phyloP scores from a whole-genome alignment of 2,329 filamentous ascomycete genomes.

The Aureobasidium sp. region DNA sequence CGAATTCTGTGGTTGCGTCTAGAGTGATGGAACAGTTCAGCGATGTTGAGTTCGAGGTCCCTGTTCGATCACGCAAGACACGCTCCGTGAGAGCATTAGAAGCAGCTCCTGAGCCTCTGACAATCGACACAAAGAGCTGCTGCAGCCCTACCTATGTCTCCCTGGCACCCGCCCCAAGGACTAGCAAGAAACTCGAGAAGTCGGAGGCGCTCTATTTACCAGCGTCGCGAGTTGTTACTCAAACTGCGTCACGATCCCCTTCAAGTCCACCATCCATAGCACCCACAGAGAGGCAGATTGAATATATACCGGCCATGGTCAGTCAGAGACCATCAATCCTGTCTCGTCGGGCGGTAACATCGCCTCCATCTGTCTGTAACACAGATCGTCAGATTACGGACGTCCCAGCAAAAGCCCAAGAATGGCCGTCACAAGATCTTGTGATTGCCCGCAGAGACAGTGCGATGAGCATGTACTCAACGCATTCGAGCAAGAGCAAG shows the following conservation, averaged over 20 bases:
- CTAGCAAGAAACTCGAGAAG: neutral
- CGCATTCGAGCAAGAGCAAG: slow-evolving; percentile 17
- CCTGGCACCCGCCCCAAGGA: slow-evolving; percentile 18
- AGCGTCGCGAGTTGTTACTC: neutral
- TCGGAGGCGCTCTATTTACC: neutral
- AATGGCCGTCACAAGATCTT: slow-evolving; percentile 1
- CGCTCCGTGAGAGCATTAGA: slow-evolving; percentile 30
- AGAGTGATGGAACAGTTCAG: slow-evolving; percentile 17
- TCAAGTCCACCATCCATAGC: slow-evolving; percentile 18
- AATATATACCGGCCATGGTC: slow-evolving; percentile 30
- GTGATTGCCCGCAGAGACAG: slow-evolving; percentile 20
- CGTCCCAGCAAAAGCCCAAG: neutral
- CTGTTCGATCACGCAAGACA: slow-evolving; percentile 8
- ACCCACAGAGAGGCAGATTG: slow-evolving; percentile 18
- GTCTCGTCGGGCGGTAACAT: slow-evolving; percentile 17
- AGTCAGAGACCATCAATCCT: slow-evolving; percentile 17
- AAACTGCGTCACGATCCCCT: neutral
- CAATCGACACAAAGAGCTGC: slow-evolving; percentile 23
- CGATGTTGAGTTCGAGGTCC: slow-evolving; percentile 24
- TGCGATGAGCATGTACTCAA: slow-evolving; percentile 16
- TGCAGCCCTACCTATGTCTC: slow-evolving; percentile 27
- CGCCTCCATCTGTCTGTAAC: slow-evolving; percentile 23
- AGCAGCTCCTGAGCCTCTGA: slow-evolving; percentile 16
- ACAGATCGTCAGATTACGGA: slow-evolving; percentile 14
- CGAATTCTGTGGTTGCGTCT: slow-evolving; percentile 23